A percentile compares a stretch with the other conserved stretches of the same genome.
These are phyloP conservation scores for Babesia bovis DNA, from an alignment of 169 alveolate genomes.

Conservation along the genomic window DNA sequence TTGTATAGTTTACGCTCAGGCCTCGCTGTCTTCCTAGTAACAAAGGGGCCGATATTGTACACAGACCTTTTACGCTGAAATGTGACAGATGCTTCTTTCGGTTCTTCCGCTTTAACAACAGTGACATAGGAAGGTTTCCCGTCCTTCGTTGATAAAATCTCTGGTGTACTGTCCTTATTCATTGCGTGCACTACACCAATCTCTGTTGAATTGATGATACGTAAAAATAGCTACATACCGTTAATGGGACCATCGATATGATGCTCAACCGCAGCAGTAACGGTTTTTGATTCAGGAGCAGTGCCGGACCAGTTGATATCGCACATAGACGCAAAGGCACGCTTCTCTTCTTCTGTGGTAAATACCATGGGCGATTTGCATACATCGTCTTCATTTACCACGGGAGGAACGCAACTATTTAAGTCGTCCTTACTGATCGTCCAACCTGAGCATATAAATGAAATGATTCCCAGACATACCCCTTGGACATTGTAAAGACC, in stretches of 20 bases:
- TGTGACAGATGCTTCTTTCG: constrained; percentile 6
- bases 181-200: constrained; percentile 3
- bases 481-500: constrained; percentile 52
- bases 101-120: no score
- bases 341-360: constrained; percentile 51
- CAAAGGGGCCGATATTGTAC: constrained; percentile 6
- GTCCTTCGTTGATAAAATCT: no score
- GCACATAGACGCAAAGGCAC: constrained; percentile 57
- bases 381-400: constrained; percentile 39
- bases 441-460: constrained; percentile 2
- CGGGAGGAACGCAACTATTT: constrained; percentile 29
- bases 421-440: constrained; percentile 19
- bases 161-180: no score
- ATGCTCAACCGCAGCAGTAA: constrained; percentile 2
- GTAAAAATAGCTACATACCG: background rate
- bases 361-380: constrained; percentile 32
- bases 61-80: background rate
- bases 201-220: no score
- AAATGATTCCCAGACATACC: background rate
- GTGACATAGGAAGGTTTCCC: no score
- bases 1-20: constrained; percentile 21
- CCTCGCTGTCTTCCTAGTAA: background rate
- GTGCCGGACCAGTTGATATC: constrained; percentile 47
- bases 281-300: background rate
- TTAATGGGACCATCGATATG: constrained; percentile 18